Evolutionary conservation across 306 rosid genomes (phyloP).

Genomic region (Sindora glabra): DNA sequence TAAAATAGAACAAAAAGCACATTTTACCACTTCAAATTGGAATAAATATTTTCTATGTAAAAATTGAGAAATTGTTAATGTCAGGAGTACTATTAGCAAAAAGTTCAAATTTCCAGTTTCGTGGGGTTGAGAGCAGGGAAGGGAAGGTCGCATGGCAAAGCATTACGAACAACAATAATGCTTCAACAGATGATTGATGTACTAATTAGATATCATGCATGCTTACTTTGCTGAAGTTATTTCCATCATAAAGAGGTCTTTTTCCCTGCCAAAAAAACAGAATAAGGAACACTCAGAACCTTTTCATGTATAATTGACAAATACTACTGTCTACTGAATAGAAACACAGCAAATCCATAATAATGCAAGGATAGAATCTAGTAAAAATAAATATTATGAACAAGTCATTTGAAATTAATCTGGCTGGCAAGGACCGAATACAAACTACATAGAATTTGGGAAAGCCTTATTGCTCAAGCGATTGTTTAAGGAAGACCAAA

Average conservation of each 20-base stretch:
- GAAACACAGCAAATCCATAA: background rate
- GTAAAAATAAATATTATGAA: background rate
- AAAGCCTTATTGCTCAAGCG: background rate
- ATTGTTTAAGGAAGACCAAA: background rate
- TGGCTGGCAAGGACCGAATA: background rate
- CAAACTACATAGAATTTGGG: background rate
- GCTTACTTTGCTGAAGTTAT: conserved; percentile 30
- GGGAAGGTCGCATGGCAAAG: background rate
- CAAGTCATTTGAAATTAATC: background rate
- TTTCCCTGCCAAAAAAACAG: conserved; percentile 13
- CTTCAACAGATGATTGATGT: background rate
- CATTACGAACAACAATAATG: background rate
- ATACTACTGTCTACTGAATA: background rate
- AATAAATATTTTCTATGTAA: background rate
- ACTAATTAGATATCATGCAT: background rate
- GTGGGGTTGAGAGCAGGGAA: background rate
- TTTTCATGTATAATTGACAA: background rate
- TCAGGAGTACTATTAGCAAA: background rate
- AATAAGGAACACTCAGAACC: background rate
- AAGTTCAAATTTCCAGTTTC: background rate
- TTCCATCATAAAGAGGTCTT: conserved; percentile 22
- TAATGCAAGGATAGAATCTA: background rate
- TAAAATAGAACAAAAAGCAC: background rate
- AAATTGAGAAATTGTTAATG: background rate
- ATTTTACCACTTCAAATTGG: background rate